phyloP scores from a whole-genome alignment of 2,329 filamentous ascomycete species.

The Helotiales sp. region DNA sequence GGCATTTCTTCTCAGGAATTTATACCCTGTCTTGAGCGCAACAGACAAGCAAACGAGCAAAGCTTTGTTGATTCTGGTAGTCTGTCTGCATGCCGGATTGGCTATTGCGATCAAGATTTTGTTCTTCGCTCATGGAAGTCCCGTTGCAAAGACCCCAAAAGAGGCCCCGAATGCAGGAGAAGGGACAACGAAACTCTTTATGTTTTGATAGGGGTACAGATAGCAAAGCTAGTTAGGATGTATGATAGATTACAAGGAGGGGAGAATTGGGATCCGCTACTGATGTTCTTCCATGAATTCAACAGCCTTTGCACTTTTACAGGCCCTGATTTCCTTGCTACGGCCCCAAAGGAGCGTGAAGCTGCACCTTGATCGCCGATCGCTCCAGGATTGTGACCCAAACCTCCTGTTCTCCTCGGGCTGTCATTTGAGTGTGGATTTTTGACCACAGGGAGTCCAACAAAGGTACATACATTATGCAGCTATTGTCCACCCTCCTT shows the following conservation, averaged over 20 bases:
- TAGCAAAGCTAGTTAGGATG: neutral
- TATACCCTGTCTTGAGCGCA: slow-evolving; percentile 89
- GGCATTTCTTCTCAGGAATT: slow-evolving; percentile 80
- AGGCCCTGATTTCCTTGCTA: neutral
- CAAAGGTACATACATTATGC: neutral
- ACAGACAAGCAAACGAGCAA: slow-evolving; percentile 93
- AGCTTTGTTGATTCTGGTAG: slow-evolving; percentile 80
- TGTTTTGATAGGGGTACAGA: slow-evolving; percentile 26
- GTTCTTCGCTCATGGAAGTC: slow-evolving; percentile 87
- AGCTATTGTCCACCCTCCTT: slow-evolving; percentile 27
- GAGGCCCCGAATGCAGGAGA: slow-evolving; percentile 19
- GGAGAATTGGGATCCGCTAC: neutral
- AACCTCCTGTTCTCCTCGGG: neutral
- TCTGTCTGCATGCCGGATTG: slow-evolving; percentile 85
- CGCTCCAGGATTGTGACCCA: too few relatives aligned
- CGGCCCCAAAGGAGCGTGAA: neutral
- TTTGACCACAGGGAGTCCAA: neutral
- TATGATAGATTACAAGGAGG: neutral
- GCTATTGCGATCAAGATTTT: slow-evolving; percentile 94
- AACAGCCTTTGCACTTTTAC: neutral
- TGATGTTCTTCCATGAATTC: neutral
- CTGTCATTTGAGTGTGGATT: neutral
- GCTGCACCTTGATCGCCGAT: too few relatives aligned
- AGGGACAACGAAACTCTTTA: slow-evolving; percentile 22
- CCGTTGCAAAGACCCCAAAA: slow-evolving; percentile 43